A percentile compares a stretch with the other conserved stretches of the same genome.
phyloP scores from a whole-genome alignment of 2,329 filamentous ascomycete genomes.

The Eurotiales sp. region DNA sequence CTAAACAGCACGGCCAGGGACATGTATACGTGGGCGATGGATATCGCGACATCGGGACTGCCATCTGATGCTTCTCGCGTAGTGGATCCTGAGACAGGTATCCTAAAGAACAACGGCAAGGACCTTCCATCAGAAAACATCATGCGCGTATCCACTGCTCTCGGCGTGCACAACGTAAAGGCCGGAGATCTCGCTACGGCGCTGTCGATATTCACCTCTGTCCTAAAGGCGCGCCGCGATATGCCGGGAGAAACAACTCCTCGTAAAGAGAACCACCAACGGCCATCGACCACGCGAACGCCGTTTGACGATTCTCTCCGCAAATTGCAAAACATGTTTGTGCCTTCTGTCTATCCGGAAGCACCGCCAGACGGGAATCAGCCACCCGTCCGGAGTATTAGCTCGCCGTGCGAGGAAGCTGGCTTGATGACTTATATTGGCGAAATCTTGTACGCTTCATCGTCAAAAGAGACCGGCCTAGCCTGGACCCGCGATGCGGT shows the following conservation, averaged over 20 bases:
- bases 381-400: slow-evolving; percentile 60
- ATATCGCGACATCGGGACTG: slow-evolving; percentile 63
- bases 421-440: slow-evolving; percentile 86
- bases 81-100: slow-evolving; percentile 60
- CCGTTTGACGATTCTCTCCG: slow-evolving; percentile 34
- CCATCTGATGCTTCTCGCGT: slow-evolving; percentile 42
- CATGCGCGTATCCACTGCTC: slow-evolving; percentile 68
- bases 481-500: slow-evolving; percentile 89
- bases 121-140: slow-evolving; percentile 66
- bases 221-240: slow-evolving; percentile 70
- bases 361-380: slow-evolving; percentile 67
- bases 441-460: slow-evolving; percentile 78
- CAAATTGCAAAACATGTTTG: slow-evolving; percentile 41
- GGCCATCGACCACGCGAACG: slow-evolving; percentile 15
- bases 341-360: slow-evolving; percentile 63
- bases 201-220: slow-evolving; percentile 78
- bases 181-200: slow-evolving; percentile 64
- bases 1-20: slow-evolving; percentile 62
- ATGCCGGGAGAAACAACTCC: slow-evolving; percentile 43
- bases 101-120: slow-evolving; percentile 58
- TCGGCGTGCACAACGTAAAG: slow-evolving; percentile 74
- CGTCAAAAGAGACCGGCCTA: slow-evolving; percentile 66
- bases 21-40: slow-evolving; percentile 71
- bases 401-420: slow-evolving; percentile 76
- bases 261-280: neutral